A percentile compares a stretch with the other conserved stretches of the same genome.
These are phyloP conservation scores for Macrophomina phaseolina DNA, from an alignment of 2,329 filamentous ascomycete species.

Conservation along the genomic window DNA sequence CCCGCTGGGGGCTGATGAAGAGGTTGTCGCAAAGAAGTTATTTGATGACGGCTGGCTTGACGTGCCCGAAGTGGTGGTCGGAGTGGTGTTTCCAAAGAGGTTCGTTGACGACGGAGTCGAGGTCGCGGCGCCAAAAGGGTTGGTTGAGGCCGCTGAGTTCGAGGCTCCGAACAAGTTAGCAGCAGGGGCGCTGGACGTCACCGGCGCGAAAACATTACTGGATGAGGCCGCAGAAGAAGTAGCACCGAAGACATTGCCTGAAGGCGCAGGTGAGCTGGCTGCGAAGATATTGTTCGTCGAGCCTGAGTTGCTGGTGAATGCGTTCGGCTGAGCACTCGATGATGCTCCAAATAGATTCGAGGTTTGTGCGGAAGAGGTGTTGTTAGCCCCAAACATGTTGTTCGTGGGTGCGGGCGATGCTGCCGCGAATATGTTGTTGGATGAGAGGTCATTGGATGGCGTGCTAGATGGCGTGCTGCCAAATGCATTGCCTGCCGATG, in stretches of 20 bases:
- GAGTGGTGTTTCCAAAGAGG: background rate
- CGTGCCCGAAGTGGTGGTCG: background rate
- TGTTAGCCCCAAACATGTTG: background rate
- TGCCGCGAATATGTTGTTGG: slow-evolving; percentile 1
- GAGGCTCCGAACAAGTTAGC: background rate
- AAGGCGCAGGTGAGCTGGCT: slow-evolving; percentile 6
- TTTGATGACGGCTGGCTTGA: background rate
- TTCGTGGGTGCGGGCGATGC: background rate
- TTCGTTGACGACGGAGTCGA: slow-evolving; percentile 3
- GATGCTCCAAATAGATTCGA: slow-evolving; percentile 4
- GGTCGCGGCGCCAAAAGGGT: background rate
- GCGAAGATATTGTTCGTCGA: slow-evolving; percentile 6
- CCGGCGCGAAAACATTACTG: slow-evolving; percentile 1
- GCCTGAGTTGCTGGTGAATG: background rate
- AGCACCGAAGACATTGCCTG: slow-evolving; percentile 6
- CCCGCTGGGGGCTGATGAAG: slow-evolving; percentile 4
- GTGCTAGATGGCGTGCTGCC: background rate
- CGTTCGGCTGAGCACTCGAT: slow-evolving; percentile 1
- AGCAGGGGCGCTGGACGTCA: background rate
- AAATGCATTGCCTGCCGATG: background rate
- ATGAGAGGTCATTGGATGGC: slow-evolving; percentile 5
- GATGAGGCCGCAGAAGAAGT: slow-evolving; percentile 11
- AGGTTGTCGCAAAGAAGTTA: background rate
- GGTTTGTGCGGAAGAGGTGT: background rate
- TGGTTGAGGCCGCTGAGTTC: background rate